Evolutionary conservation across 202 grass and related monocot genomes (phyloP), one percentile per base, ranked within the genome.

Genomic region (Musa balbisiana): DNA sequence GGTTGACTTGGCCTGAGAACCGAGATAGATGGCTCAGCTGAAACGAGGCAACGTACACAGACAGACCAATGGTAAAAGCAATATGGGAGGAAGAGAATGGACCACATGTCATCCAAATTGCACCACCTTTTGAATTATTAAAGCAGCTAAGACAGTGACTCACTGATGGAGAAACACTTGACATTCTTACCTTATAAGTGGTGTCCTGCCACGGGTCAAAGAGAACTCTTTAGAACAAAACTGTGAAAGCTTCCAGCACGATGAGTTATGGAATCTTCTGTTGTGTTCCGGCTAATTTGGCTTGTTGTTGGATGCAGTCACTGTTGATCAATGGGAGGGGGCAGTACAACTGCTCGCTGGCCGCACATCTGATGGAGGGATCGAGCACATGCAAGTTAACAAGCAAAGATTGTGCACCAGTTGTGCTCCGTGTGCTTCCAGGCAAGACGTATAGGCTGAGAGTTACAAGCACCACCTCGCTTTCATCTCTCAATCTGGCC

Each of bases 311-410:
- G 3, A 11, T 92, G 79, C 87, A 96, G 89, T 88, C 76, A 1
- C 68, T 96, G 74, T 80, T 96, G 80, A 96, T 96, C 77, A 93
- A 93, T 64, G 90, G 87, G 12, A 89, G 69, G 55, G 90, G 92
- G 3, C 92, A 96, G 78, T 85, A 75, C 73, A 80, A 89, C 62
- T 96, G 92, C 80, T 86, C 89, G 58, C 83, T 86, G 16, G 80
- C 85, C 8, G 81, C 83, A 77, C 71, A 79, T 79, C 64, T 82
- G 58, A 73, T 53, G 10, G 17, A 49, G 8, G 83, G 80, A 1
- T 64, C 50, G 49, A 73, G 71, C 12, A 80, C 74, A 20, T 95
- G 92, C 74, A 43, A 80, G 67, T 74, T 53, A 22, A 80, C 76
- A 51, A 83, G 83, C 65, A 72, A 2, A 29, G 84, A 85, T 6